phyloP scores from a whole-genome alignment of 164 flowering plant genomes.

The Vitis amurensis region DNA sequence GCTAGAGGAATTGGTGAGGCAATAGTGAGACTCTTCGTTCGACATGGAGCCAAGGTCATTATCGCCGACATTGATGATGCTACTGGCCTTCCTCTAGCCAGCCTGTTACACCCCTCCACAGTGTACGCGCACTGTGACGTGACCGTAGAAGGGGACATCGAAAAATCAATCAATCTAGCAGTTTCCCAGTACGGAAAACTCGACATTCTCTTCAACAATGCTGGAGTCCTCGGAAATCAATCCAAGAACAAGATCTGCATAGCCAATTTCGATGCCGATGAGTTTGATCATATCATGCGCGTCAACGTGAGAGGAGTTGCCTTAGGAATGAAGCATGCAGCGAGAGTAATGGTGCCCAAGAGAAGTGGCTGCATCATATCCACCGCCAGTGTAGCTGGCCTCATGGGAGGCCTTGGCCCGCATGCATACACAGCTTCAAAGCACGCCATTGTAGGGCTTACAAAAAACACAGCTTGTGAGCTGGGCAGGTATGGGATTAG shows the following conservation, averaged over 20 bases:
- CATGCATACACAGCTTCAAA: conserved; percentile 86
- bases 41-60: conserved; percentile 31
- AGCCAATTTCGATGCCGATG: conserved; percentile 54
- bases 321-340: conserved; percentile 81
- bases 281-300: conserved; percentile 65
- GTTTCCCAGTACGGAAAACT: conserved; percentile 50
- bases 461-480: conserved; percentile 79
- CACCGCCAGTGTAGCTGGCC: conserved; percentile 76
- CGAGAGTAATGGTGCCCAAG: conserved; percentile 63
- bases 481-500: conserved; percentile 73
- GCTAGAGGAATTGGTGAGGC: conserved; percentile 71
- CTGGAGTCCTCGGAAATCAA: conserved; percentile 76
- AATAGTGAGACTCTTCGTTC: conserved; percentile 44
- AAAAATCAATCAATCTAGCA: conserved; percentile 38
- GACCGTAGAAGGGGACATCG: conserved; percentile 52
- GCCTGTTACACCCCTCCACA: no score
- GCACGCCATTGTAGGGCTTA: conserved; percentile 79
- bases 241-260: conserved; percentile 64
- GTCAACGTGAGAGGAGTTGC: conserved; percentile 71
- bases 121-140: neutral
- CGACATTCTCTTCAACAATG: conserved; percentile 81
- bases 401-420: conserved; percentile 81
- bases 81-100: no score
- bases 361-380: conserved; percentile 69
- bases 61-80: conserved; percentile 5